phyloP scores from a whole-genome alignment of 129 eudicot species.

The Artemisia argyi region DNA sequence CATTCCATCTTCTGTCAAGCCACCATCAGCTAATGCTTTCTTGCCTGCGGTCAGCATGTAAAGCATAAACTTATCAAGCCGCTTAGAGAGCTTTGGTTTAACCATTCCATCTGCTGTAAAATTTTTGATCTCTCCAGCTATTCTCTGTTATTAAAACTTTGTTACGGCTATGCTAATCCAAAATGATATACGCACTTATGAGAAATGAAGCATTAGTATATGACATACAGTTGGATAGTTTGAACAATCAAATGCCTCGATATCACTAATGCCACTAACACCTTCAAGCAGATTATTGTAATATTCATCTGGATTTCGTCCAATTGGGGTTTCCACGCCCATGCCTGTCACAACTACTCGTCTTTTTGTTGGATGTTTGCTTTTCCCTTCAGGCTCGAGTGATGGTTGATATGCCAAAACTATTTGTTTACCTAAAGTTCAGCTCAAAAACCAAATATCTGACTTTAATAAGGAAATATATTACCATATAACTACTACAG shows the following conservation, averaged over 20 bases:
- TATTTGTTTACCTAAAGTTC: conserved; percentile 36
- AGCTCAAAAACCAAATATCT: not conserved
- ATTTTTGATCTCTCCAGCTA: conserved; percentile 86
- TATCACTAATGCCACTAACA: conserved; percentile 76
- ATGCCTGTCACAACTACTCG: conserved; percentile 91
- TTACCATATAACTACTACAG: no score
- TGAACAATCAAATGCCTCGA: conserved; percentile 76
- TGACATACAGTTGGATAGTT: conserved; percentile 68
- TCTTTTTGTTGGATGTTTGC: conserved; percentile 45
- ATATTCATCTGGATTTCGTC: conserved; percentile 62
- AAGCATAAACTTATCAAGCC: conserved; percentile 76
- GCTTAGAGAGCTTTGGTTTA: conserved; percentile 72
- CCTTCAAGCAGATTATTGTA: conserved; percentile 83
- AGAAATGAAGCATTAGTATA: not conserved
- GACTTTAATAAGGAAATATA: no score
- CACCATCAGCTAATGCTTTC: conserved; percentile 78
- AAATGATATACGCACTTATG: not conserved
- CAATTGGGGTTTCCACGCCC: conserved; percentile 83
- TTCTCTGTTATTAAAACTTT: conserved; percentile 48
- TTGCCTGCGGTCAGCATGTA: conserved; percentile 88
- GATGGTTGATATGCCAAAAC: conserved; percentile 45
- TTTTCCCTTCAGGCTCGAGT: conserved; percentile 29
- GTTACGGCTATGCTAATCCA: conserved; percentile 11
- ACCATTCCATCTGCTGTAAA: conserved; percentile 68
- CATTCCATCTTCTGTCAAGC: conserved; percentile 63